Evolutionary conservation across 2,329 filamentous ascomycete genomes (phyloP), one percentile per base, ranked within the genome.

Genomic region (Claviceps sp.): DNA sequence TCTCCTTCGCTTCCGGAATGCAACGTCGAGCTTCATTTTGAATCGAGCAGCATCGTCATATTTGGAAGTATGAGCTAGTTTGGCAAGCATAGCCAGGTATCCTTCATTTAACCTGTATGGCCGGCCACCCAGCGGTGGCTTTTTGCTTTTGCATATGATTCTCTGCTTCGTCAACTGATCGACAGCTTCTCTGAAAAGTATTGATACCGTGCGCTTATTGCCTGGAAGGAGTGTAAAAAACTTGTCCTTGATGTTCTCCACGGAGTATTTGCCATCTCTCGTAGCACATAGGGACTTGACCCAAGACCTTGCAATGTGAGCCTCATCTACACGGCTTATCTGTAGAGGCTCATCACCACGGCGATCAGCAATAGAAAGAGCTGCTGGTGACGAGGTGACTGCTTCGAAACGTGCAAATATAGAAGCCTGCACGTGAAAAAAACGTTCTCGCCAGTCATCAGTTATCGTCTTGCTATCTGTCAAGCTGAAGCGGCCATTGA

Each of bases 21-120:
- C 65, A 7, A 61, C 61, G 59, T 88, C 84, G 30, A 87, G 72
- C 50, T 69, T 67, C 5, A 67, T 61, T 63, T 88, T 87, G 70
- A 81, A 81, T 2, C 67, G 62, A 1, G 72, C 72, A 0, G 84
- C 84, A 50, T 81, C 74, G 50, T 73, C 65, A 51, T 78, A 80
- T 59, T 81, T 80, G 9, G 72, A 61, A 50, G 70, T 70, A 51
- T 75, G 73, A 30, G 78, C 73, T 40, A 74, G 65, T 57, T 83
- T 82, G 18, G 75, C 70, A 14, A 88, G 73, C 6, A 73, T 68
- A 37, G 73, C 72, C 7, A 74, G 68, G 56, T 84, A 81, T 30
- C 73, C 71, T 55, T 81, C 77, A 50, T 79, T 79, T 37, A 86
- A 74, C 42, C 77, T 73, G 63, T 81, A 88, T 11, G 80, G 79